These are phyloP conservation scores for Setomelanomma holmii DNA, from an alignment of 2,329 filamentous ascomycete species.

Conservation along the genomic window DNA sequence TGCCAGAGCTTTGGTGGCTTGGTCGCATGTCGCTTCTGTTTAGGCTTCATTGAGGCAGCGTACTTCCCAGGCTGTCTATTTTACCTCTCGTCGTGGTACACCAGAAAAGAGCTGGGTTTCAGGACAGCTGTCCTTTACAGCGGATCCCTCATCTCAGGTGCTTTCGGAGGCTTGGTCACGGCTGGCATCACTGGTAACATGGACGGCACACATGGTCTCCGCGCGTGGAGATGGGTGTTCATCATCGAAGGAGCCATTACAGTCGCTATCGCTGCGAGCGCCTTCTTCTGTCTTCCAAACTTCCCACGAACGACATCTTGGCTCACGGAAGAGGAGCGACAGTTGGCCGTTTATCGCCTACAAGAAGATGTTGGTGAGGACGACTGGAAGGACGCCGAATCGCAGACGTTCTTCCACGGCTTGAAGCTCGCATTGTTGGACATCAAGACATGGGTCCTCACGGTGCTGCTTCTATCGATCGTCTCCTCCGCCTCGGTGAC, in stretches of 20 bases:
- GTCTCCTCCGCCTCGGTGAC: slow-evolving; percentile 50
- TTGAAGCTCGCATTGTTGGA: slow-evolving; percentile 50
- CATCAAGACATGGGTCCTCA: slow-evolving; percentile 51
- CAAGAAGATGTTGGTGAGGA: slow-evolving; percentile 50
- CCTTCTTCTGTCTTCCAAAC: slow-evolving; percentile 70
- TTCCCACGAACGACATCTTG: slow-evolving; percentile 62
- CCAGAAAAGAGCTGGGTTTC: slow-evolving; percentile 70
- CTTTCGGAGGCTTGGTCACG: slow-evolving; percentile 70
- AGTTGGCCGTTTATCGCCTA: slow-evolving; percentile 47
- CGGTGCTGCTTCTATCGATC: slow-evolving; percentile 48
- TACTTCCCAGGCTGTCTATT: slow-evolving; percentile 67
- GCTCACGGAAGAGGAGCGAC: slow-evolving; percentile 49
- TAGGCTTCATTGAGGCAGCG: slow-evolving; percentile 62
- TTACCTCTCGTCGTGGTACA: slow-evolving; percentile 73
- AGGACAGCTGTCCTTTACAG: slow-evolving; percentile 72
- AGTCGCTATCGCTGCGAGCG: slow-evolving; percentile 63
- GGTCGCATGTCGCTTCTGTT: slow-evolving; percentile 59
- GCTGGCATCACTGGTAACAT: slow-evolving; percentile 72
- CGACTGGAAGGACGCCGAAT: slow-evolving; percentile 46
- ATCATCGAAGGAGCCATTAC: slow-evolving; percentile 74
- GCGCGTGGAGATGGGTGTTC: slow-evolving; percentile 72
- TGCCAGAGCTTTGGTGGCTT: slow-evolving; percentile 56
- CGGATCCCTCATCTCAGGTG: slow-evolving; percentile 72
- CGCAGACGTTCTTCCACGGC: slow-evolving; percentile 49
- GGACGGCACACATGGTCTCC: slow-evolving; percentile 63